Conservation (phyloP, 177 flowering plant species). For the Tripterygium wilfordii region DNA sequence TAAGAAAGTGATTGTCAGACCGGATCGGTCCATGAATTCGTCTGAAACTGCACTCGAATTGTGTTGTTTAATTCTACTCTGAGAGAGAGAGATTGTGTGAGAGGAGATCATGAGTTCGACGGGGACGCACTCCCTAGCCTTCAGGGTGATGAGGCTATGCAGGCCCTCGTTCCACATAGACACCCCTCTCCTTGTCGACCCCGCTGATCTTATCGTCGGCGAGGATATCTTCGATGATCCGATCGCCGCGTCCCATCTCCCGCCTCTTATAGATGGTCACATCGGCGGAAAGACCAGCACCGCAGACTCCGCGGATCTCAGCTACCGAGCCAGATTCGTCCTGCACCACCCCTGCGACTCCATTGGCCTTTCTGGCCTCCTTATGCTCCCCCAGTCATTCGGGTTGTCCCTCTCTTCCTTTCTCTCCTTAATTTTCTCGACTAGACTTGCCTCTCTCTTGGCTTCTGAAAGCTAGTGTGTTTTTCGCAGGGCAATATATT, state of each 20-base stretch:
- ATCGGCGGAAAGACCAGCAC: slow-evolving; percentile 5
- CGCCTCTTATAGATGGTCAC: slow-evolving; percentile 32
- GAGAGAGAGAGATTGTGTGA: background rate
- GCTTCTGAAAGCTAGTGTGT: background rate
- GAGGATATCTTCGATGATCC: slow-evolving; percentile 73
- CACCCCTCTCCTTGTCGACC: slow-evolving; percentile 66
- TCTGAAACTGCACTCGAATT: background rate
- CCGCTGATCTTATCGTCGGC: slow-evolving; percentile 73
- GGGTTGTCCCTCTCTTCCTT: slow-evolving; percentile 41
- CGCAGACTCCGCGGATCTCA: slow-evolving; percentile 40
- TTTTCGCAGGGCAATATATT: slow-evolving; percentile 72
- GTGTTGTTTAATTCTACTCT: background rate
- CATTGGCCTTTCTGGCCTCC: slow-evolving; percentile 84
- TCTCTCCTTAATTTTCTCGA: background rate
- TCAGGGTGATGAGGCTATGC: slow-evolving; percentile 94
- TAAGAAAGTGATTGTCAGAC: too few species aligned
- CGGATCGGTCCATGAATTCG: too few species aligned
- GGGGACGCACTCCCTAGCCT: slow-evolving; percentile 79
- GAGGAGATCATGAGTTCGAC: slow-evolving; percentile 20
- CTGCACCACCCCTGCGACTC: slow-evolving; percentile 43
- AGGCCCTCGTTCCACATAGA: slow-evolving; percentile 80
- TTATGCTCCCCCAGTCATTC: slow-evolving; percentile 90
- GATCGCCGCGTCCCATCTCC: slow-evolving; percentile 40
- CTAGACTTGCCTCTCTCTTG: background rate
- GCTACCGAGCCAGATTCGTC: slow-evolving; percentile 61